Evolutionary conservation across 768 basidiomycete species (phyloP).

Genomic region (Lactarius tabidus): DNA sequence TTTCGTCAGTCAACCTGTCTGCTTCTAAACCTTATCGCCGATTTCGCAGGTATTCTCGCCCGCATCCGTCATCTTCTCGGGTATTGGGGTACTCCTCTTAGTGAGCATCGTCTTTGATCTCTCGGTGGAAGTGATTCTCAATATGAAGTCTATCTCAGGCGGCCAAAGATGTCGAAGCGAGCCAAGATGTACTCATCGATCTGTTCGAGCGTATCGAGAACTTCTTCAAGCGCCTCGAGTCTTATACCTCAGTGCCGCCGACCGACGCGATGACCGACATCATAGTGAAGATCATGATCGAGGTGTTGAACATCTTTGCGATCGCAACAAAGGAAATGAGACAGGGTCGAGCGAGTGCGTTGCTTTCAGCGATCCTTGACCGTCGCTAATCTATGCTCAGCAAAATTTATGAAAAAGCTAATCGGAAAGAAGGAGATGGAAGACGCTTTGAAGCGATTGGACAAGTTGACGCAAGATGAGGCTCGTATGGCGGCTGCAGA

Average conservation of each 20-base stretch:
- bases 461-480: background rate
- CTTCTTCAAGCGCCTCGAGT: background rate
- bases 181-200: background rate
- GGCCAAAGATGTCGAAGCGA: background rate
- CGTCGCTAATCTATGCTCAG: background rate
- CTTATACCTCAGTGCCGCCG: background rate
- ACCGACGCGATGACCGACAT: background rate
- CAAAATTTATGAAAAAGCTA: background rate
- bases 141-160: background rate
- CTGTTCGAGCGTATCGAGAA: background rate
- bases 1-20: background rate
- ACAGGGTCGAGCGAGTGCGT: background rate
- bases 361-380: background rate
- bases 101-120: background rate
- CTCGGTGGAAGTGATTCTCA: background rate
- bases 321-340: background rate
- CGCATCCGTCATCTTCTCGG: background rate
- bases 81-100: background rate
- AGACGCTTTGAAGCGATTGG: background rate
- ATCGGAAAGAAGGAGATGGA: background rate
- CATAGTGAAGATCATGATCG: background rate
- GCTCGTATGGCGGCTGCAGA: background rate
- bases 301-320: background rate
- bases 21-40: background rate
- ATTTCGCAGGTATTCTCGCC: background rate